Conservation (phyloP, 306 rosid species). For the Castanea sativa region DNA sequence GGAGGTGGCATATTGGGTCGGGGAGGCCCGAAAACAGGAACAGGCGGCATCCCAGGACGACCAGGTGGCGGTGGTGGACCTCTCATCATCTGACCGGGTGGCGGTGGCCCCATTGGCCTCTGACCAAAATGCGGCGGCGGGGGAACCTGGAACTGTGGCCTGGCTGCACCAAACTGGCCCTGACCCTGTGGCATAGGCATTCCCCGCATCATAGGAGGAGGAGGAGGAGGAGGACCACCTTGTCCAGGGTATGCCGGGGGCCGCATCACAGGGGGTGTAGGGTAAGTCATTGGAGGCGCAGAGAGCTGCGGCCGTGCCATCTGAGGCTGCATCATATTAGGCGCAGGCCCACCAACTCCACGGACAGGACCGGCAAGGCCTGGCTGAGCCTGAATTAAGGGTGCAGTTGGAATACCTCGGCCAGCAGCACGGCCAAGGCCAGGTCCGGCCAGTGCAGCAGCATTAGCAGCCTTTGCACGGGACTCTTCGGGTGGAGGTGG, state of each 20-base stretch:
- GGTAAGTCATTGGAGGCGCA: conserved; percentile 72
- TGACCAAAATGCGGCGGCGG: conserved; percentile 77
- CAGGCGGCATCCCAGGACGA: conserved; percentile 94
- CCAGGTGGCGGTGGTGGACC: conserved; percentile 86
- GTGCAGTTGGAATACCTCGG: conserved; percentile 77
- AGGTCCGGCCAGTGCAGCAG: conserved; percentile 84
- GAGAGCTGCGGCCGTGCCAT: conserved; percentile 76
- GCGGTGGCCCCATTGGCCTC: conserved; percentile 98
- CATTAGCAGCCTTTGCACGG: conserved; percentile 76
- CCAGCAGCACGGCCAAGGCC: conserved; percentile 92
- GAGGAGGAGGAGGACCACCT: conserved; percentile 59
- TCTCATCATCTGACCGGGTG: conserved; percentile 93
- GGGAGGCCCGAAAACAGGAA: conserved; percentile 82
- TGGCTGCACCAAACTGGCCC: conserved; percentile 51
- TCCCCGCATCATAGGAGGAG: conserved; percentile 31
- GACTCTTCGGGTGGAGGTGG: conserved; percentile 96
- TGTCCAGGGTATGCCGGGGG: conserved; percentile 73
- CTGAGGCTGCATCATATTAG: conserved; percentile 99
- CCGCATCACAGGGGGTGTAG: conserved; percentile 64
- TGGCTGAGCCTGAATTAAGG: conserved; percentile 83
- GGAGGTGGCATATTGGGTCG: conserved; percentile 90
- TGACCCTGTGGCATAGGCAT: conserved; percentile 33
- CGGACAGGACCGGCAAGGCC: conserved; percentile 93
- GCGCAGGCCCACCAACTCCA: conserved; percentile 95
- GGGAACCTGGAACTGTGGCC: conserved; percentile 56